Evolutionary conservation across 805 yeast species (phyloP), one percentile per base, ranked within the genome.

Genomic region (Starmerella etchellsii): DNA sequence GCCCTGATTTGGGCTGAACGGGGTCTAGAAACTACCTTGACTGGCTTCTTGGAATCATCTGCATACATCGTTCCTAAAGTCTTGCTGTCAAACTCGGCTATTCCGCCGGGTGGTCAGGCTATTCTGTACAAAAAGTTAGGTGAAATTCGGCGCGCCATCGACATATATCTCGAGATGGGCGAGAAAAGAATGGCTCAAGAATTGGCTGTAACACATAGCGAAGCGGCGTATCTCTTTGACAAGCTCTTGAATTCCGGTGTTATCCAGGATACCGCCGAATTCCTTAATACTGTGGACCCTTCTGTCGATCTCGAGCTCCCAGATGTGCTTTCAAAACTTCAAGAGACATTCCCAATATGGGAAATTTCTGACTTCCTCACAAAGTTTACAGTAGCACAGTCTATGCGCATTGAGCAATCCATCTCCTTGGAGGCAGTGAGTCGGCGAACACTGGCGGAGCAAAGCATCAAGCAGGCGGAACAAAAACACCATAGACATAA

Each of bases 71-170:
- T 35, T 8, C 36, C 46, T 6, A 18, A n/a, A 2, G 25, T 10
- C 24, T 38, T 47, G 9, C 33, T 41, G 14, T n/a, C 24, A 3
- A 32, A 41, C 26, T 4, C 25, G 13, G 18, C 9, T 13, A 20
- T 46, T 5, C 44, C 50, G 1, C n/a, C 31, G 7, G 20, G 30
- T 3, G 64, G 78, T 30, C 68, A 72, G 31, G 73, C 81, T 0
- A 66, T 71, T 34, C 70, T 85, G 2, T 65, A 79, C 40, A 68
- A 69, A 34, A 69, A 73, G 43, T 53, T 80, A 32, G 76, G 73
- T 1, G 73, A 73, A 39, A 82, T 81, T 53, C 66, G 68, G 10
- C 69, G 73, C 37, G 77, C 83, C 0, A 60, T 88, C 15, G 71
- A 73, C 40, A 70, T 83, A 2, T 65, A 76, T 21, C 74, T 70